These are phyloP conservation scores for Yamadazyma akitaensis DNA, from an alignment of 805 yeast genomes.

Conservation along the genomic window DNA sequence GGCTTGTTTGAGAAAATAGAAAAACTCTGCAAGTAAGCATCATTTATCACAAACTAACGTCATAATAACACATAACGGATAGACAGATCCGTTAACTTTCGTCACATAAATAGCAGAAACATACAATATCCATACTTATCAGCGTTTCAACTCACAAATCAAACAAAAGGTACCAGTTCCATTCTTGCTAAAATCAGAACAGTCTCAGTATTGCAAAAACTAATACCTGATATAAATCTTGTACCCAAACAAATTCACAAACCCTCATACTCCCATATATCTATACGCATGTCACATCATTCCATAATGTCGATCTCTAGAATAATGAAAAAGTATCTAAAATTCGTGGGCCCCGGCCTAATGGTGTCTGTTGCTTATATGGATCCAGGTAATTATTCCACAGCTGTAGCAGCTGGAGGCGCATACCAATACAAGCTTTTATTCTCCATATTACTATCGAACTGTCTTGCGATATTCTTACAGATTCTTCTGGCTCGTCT, in stretches of 20 bases:
- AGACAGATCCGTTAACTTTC: no score
- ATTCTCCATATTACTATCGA: slow-evolving; percentile 72
- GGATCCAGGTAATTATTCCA: slow-evolving; percentile 92
- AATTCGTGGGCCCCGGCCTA: slow-evolving; percentile 82
- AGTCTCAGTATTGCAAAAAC: no score
- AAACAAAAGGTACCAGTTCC: not conserved
- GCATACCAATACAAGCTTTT: slow-evolving; percentile 68
- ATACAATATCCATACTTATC: no score
- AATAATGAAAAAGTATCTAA: slow-evolving; percentile 12
- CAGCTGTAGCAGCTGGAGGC: slow-evolving; percentile 88
- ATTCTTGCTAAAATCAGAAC: not conserved
- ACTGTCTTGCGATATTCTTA: slow-evolving; percentile 75
- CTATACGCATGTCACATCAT: not conserved
- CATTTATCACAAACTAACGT: not conserved
- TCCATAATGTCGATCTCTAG: not conserved
- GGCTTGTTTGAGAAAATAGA: not conserved
- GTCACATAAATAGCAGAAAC: no score
- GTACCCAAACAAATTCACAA: not conserved
- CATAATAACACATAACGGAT: no score
- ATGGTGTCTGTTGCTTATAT: slow-evolving; percentile 88
- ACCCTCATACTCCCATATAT: not conserved
- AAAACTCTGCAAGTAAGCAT: not conserved
- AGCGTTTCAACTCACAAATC: no score
- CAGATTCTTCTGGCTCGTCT: slow-evolving; percentile 82
- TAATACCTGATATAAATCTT: no score